Evolutionary conservation across 2,329 filamentous ascomycete genomes (phyloP), one percentile per base, ranked within the genome.

Genomic region (Cladobotryum protrusum): DNA sequence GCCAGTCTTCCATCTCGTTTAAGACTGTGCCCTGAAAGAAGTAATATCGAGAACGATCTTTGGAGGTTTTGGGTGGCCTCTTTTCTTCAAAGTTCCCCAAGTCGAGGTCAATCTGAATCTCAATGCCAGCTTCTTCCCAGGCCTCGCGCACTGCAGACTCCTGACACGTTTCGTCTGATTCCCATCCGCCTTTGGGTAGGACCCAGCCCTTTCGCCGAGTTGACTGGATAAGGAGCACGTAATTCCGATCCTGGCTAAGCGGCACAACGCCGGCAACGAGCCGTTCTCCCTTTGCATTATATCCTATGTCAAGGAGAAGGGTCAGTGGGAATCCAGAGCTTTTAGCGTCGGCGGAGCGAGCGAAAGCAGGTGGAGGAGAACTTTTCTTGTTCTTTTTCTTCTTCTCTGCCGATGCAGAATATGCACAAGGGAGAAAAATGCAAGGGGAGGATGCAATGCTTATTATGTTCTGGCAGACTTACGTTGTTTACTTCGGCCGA

Each of bases 81-180:
- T 83, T 87, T 71, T 99, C 93, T 48, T 84, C 74, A 59, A 99
- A 95, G 56, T 86, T 79, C 56, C 91, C 91, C 45, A 99, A 79
- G 67, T 96, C 89, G 66, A 85, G 86, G 61, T 86, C 84, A 67
- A 96, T 85, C 52, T 81, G 85, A 69, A 92, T 87, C 61, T 87
- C 77, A 63, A 97, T 95, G 62, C 93, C 93, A 39, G 91, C 93
- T 73, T 97, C 93, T 73, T 97, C 93, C 93, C 93, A 97, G 54
- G 93, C 93, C 70, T 99, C 93, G 59, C 93, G 76, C 76, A 86
- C 71, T 49, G 93, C 93, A 50, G 93, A 88, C 66, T 92, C 81
- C 54, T 86, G 82, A 56, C 88, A 93, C 54, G 85, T 81, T 72
- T 99, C 93, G 69, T 99, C 93, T 33, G 83, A 86, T 70, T 99